Evolutionary conservation across 257 asterid genomes (phyloP).

Genomic region (Solanum pinnatisectum): DNA sequence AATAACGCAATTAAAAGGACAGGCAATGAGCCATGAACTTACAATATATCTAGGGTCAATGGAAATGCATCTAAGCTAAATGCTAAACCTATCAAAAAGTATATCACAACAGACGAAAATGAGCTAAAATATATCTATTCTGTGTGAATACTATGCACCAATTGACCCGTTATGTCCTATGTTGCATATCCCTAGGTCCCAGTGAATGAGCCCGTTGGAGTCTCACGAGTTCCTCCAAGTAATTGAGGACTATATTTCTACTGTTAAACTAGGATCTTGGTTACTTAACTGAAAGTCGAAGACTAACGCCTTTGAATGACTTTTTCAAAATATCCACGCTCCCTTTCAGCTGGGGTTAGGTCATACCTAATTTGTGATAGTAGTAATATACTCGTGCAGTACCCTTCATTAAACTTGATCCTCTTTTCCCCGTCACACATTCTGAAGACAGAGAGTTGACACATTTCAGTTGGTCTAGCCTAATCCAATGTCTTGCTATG

Average conservation of each 20-base stretch:
- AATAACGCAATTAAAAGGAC: neutral
- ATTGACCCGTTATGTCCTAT: neutral
- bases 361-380: neutral
- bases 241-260: neutral
- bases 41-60: neutral
- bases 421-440: neutral
- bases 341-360: neutral
- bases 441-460: neutral
- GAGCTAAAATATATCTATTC: neutral
- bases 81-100: too few species aligned
- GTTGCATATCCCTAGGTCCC: neutral
- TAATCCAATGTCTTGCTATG: neutral
- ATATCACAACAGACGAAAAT: neutral
- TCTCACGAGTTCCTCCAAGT: neutral
- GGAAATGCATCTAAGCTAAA: neutral
- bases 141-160: neutral
- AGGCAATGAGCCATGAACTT: neutral
- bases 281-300: neutral
- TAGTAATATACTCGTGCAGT: neutral
- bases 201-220: neutral
- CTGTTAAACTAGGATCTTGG: neutral
- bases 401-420: neutral
- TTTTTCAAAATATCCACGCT: neutral
- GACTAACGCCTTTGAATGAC: neutral
- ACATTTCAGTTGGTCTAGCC: neutral